Percentiles rank a stretch among this genome's conserved stretches.
Evolutionary conservation across 2,329 filamentous ascomycete genomes (phyloP).

Genomic region (Ophiosphaerella narmari): DNA sequence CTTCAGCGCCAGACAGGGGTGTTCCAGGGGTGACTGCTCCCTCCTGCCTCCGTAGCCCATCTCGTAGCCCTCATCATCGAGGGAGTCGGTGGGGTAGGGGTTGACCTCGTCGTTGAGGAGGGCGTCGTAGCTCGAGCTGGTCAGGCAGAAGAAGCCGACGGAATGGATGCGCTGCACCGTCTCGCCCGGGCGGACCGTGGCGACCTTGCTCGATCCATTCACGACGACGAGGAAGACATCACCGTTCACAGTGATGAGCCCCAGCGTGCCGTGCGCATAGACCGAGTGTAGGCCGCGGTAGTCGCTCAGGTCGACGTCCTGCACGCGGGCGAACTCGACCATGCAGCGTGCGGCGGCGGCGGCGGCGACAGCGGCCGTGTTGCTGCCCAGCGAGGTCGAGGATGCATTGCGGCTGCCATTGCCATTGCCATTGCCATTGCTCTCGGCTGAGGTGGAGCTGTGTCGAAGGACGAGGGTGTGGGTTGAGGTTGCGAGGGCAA

Average conservation of each 20-base stretch:
- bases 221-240: slow-evolving; percentile 94
- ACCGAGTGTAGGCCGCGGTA: slow-evolving; percentile 77
- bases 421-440: slow-evolving; percentile 39
- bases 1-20: slow-evolving; percentile 87
- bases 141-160: slow-evolving; percentile 92
- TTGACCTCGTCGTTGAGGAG: slow-evolving; percentile 64
- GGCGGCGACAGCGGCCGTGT: slow-evolving; percentile 43
- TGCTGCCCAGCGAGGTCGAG: slow-evolving; percentile 55
- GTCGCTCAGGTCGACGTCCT: slow-evolving; percentile 70
- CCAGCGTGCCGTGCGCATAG: slow-evolving; percentile 82
- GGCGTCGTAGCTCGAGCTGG: slow-evolving; percentile 82
- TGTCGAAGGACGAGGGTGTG: slow-evolving; percentile 86
- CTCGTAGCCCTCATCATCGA: slow-evolving; percentile 59
- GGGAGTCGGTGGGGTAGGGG: slow-evolving; percentile 58
- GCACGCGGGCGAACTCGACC: slow-evolving; percentile 77
- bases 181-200: slow-evolving; percentile 83
- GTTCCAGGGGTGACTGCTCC: slow-evolving; percentile 74
- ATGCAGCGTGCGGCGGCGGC: slow-evolving; percentile 67
- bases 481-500: slow-evolving; percentile 79
- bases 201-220: slow-evolving; percentile 76
- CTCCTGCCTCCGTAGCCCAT: slow-evolving; percentile 60
- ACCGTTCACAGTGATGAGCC: slow-evolving; percentile 78
- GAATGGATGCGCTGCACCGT: slow-evolving; percentile 83
- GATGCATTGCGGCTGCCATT: slow-evolving; percentile 60
- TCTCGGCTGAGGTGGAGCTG: slow-evolving; percentile 67